A percentile compares a stretch with the other conserved stretches of the same genome.
Conservation (phyloP, 352 stramenopile species). For the Globisporangium paddicum region DNA sequence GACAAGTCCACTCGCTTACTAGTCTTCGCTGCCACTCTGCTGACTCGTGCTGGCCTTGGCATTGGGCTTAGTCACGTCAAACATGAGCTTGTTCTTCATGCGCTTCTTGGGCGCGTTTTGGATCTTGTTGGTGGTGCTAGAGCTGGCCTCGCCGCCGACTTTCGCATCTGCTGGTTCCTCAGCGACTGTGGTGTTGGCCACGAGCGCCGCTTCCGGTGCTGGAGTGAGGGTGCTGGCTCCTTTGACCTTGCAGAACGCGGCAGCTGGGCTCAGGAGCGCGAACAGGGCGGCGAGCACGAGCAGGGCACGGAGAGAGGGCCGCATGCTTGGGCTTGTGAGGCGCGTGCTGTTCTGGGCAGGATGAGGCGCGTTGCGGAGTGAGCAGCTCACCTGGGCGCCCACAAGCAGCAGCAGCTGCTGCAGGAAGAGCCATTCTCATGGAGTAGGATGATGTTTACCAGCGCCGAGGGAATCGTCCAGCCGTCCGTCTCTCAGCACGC, state of each 20-base stretch:
- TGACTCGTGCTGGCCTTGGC: not conserved
- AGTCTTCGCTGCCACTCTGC: not conserved
- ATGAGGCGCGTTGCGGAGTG: not conserved
- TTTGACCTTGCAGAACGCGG: not conserved
- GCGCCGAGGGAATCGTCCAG: no score
- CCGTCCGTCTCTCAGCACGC: no score
- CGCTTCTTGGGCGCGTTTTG: slow-evolving; percentile 8
- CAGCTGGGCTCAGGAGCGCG: not conserved
- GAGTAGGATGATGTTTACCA: slow-evolving; percentile 1
- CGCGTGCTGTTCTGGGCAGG: not conserved
- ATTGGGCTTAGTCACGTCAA: not conserved
- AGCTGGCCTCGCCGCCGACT: no score
- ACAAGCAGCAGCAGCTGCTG: not conserved
- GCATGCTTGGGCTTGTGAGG: not conserved
- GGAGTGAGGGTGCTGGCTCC: not conserved
- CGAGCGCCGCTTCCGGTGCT: not conserved
- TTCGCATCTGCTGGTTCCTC: no score
- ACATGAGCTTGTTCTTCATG: slow-evolving; percentile 11
- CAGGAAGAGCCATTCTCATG: not conserved
- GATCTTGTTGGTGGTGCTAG: slow-evolving; percentile 9
- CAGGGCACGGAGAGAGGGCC: not conserved
- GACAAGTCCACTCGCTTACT: not conserved
- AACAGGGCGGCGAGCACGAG: not conserved
- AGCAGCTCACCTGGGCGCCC: not conserved
- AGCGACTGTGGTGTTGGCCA: slow-evolving; percentile 1